These are phyloP conservation scores for Rhizopogon vulgaris DNA, from an alignment of 768 basidiomycete genomes.

Conservation along the genomic window DNA sequence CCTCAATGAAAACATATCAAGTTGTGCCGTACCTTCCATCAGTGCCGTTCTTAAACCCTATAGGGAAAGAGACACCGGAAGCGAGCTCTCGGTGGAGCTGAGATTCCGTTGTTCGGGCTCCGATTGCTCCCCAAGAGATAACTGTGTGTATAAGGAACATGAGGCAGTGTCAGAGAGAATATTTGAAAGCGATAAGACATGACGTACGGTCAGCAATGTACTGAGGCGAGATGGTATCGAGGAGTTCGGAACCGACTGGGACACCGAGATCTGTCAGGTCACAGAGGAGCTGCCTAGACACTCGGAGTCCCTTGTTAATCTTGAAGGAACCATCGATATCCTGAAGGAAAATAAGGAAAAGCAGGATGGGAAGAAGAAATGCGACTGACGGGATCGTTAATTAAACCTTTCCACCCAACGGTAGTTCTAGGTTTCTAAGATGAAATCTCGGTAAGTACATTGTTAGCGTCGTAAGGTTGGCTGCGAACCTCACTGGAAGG, in stretches of 20 bases:
- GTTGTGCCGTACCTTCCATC: slow-evolving; percentile 62
- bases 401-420: slow-evolving; percentile 95
- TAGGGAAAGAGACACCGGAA: slow-evolving; percentile 94
- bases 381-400: slow-evolving; percentile 69
- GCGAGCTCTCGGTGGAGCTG: slow-evolving; percentile 97
- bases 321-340: slow-evolving; percentile 91
- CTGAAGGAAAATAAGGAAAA: slow-evolving; percentile 7
- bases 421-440: slow-evolving; percentile 91
- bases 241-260: slow-evolving; percentile 90
- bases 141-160: slow-evolving; percentile 30
- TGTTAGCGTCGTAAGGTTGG: neutral
- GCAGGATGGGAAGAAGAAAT: accelerated
- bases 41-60: slow-evolving; percentile 99
- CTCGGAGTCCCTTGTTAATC: slow-evolving; percentile 94
- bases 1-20: neutral
- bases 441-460: slow-evolving; percentile 5
- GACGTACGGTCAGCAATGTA: slow-evolving; percentile 71
- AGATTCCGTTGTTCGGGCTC: slow-evolving; percentile 94
- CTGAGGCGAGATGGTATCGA: slow-evolving; percentile 82
- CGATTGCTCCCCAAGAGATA: slow-evolving; percentile 92
- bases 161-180: slow-evolving; percentile 1
- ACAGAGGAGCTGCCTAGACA: slow-evolving; percentile 82
- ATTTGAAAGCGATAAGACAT: neutral
- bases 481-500: slow-evolving; percentile 31
- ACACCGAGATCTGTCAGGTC: slow-evolving; percentile 87